phyloP scores from a whole-genome alignment of 352 stramenopile genomes.

The Pythium dissotocum region DNA sequence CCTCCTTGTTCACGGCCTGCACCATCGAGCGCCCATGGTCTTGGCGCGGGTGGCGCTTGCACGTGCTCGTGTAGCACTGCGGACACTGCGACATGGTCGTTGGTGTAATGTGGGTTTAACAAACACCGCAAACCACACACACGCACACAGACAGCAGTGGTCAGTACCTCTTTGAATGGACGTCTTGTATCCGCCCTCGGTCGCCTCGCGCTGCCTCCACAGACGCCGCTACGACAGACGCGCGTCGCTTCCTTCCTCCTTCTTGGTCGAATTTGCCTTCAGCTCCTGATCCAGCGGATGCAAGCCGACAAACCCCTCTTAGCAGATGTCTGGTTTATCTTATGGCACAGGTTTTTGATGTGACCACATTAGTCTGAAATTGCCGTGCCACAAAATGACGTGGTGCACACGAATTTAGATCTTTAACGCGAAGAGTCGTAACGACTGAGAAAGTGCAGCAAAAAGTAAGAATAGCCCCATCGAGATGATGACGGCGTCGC shows the following conservation, averaged over 20 bases:
- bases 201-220: neutral
- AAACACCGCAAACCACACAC: neutral
- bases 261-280: neutral
- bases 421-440: neutral
- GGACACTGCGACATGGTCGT: slow-evolving; percentile 66
- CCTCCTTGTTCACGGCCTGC: slow-evolving; percentile 49
- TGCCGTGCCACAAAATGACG: neutral
- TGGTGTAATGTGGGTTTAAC: neutral
- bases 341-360: slow-evolving; percentile 3
- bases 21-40: slow-evolving; percentile 64
- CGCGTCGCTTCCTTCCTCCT: neutral
- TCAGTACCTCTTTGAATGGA: neutral
- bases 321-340: slow-evolving; percentile 12
- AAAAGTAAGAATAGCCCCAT: neutral
- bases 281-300: slow-evolving; percentile 13
- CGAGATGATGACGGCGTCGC: neutral
- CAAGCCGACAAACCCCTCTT: slow-evolving; percentile 7
- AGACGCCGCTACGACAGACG: neutral
- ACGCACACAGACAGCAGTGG: neutral
- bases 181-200: neutral
- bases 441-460: slow-evolving; percentile 2
- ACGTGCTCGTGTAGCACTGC: slow-evolving; percentile 82
- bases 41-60: slow-evolving; percentile 56
- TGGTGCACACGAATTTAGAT: neutral
- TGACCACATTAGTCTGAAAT: neutral